These are phyloP conservation scores for Cryphonectria parasitica DNA, from an alignment of 2,329 filamentous ascomycete genomes.

Conservation along the genomic window DNA sequence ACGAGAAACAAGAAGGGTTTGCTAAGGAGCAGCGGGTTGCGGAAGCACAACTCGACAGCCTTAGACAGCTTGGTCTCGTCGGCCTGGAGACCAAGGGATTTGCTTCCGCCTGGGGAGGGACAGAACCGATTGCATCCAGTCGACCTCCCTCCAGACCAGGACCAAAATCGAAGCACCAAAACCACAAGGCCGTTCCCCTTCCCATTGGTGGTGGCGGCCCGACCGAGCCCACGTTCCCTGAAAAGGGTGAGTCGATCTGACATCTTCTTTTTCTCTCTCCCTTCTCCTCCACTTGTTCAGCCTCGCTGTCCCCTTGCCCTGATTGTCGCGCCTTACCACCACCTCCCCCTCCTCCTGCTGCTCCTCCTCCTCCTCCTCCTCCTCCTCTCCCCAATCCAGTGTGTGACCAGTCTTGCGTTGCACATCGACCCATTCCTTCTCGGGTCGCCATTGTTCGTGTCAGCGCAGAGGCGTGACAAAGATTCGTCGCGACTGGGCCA, in stretches of 20 bases:
- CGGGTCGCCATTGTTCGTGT: conserved; percentile 4
- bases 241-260: conserved; percentile 40
- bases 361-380: not conserved
- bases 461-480: conserved; percentile 6
- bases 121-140: conserved; percentile 24
- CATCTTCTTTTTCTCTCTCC: conserved; percentile 12
- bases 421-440: not conserved
- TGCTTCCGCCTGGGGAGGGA: conserved; percentile 35
- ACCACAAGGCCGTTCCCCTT: conserved; percentile 14
- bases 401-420: not conserved
- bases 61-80: conserved; percentile 45
- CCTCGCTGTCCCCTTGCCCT: not conserved
- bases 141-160: conserved; percentile 23
- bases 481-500: conserved; percentile 1
- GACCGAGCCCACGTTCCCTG: conserved; percentile 36
- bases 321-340: not conserved
- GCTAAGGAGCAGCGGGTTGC: conserved; percentile 44
- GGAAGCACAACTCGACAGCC: conserved; percentile 41
- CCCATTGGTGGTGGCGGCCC: conserved; percentile 26
- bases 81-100: conserved; percentile 34
- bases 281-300: not conserved
- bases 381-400: not conserved
- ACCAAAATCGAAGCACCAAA: conserved; percentile 25
- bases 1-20: conserved; percentile 43
- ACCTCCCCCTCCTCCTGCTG: no score